Conservation (phyloP, 1,284 basidiomycete species). For the Puccinia brachypodii region DNA sequence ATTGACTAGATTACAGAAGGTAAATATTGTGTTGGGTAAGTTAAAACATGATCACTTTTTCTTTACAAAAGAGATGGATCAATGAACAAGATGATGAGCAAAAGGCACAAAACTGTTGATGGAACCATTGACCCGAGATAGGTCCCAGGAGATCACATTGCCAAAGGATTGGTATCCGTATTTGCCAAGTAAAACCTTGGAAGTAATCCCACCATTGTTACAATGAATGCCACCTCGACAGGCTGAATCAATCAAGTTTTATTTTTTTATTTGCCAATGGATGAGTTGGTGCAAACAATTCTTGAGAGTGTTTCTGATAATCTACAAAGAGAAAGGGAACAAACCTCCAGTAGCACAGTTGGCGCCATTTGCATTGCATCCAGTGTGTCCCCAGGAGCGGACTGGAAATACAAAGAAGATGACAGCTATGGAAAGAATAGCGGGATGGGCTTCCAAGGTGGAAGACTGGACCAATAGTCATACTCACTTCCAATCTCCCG, state of each 20-base stretch:
- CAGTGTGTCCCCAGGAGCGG: slow-evolving; percentile 51
- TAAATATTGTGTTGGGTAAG: no score
- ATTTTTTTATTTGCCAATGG: no score
- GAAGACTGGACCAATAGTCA: neutral
- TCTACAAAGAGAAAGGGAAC: no score
- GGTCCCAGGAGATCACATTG: slow-evolving; percentile 49
- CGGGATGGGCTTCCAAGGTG: no score
- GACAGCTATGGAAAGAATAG: slow-evolving; percentile 2
- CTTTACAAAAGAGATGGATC: no score
- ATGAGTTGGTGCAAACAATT: no score
- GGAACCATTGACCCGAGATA: slow-evolving; percentile 47
- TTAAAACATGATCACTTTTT: no score
- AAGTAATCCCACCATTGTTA: slow-evolving; percentile 51
- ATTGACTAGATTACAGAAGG: no score
- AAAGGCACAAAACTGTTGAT: slow-evolving; percentile 49
- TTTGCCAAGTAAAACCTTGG: slow-evolving; percentile 41
- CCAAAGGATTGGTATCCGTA: slow-evolving; percentile 39
- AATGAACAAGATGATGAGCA: no score
- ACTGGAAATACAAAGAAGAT: slow-evolving; percentile 25
- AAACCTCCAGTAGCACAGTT: slow-evolving; percentile 49
- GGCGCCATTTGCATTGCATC: slow-evolving; percentile 50
- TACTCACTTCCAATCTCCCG: slow-evolving; percentile 43
- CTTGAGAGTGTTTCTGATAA: no score
- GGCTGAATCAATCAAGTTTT: no score
- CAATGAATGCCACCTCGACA: slow-evolving; percentile 50